Percentiles rank a stretch among this genome's conserved stretches.
Conservation (phyloP, 2,329 filamentous ascomycete genomes). For the Aurifilum marmelostoma region DNA sequence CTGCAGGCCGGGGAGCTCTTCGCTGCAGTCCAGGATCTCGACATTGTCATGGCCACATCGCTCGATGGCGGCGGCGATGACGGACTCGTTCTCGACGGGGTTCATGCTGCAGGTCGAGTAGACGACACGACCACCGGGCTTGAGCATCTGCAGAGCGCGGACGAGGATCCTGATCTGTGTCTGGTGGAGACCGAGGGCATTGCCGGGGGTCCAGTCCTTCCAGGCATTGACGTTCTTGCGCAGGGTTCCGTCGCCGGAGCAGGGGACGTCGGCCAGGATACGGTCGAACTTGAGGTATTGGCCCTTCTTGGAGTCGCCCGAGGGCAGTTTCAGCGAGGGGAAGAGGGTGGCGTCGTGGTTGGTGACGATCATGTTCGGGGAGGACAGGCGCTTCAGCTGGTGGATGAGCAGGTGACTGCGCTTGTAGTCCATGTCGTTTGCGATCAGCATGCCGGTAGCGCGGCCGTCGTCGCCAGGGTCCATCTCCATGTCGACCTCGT, state of each 20-base stretch:
- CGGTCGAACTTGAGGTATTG: constrained; percentile 94
- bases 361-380: constrained; percentile 93
- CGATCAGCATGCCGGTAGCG: constrained; percentile 87
- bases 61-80: constrained; percentile 84
- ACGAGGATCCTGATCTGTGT: constrained; percentile 91
- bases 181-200: constrained; percentile 81
- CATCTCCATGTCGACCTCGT: constrained; percentile 56
- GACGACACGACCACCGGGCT: constrained; percentile 90
- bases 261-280: constrained; percentile 94
- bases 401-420: constrained; percentile 96
- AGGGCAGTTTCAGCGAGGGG: constrained; percentile 84
- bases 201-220: constrained; percentile 91
- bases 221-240: constrained; percentile 94
- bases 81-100: constrained; percentile 94
- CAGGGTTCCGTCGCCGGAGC: constrained; percentile 91
- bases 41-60: constrained; percentile 83
- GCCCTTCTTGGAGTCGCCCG: constrained; percentile 54
- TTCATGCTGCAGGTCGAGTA: constrained; percentile 99
- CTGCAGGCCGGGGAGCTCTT: constrained; percentile 76
- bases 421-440: constrained; percentile 96
- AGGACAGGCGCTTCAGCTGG: constrained; percentile 95
- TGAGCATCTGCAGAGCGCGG: constrained; percentile 91
- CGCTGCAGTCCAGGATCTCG: constrained; percentile 80
- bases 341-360: constrained; percentile 98
- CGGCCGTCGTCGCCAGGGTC: constrained; percentile 77